Evolutionary conservation across 805 yeast genomes (phyloP).

Genomic region (Lipomyces kockii): DNA sequence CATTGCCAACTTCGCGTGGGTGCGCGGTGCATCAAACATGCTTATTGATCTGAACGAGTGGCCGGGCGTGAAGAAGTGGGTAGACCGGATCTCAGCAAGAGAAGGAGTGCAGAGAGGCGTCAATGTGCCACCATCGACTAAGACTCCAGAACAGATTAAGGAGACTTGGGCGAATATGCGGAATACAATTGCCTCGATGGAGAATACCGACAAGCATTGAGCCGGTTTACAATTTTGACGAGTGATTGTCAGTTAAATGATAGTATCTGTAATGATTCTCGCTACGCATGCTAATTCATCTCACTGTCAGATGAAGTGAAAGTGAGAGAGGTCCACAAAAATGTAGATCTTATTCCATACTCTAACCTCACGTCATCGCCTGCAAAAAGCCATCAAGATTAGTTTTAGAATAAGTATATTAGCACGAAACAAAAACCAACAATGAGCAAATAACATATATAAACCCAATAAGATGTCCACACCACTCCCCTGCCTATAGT

Average conservation of each 20-base stretch:
- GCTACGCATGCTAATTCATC: no score
- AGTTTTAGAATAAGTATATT: neutral
- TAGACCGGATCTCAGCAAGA: conserved; percentile 85
- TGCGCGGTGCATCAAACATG: conserved; percentile 13
- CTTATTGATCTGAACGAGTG: conserved; percentile 41
- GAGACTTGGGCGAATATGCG: neutral
- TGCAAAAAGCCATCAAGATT: neutral
- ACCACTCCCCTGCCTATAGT: neutral
- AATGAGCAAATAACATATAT: neutral
- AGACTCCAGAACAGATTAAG: neutral
- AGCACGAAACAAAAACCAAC: conserved; percentile 1
- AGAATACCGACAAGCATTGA: conserved; percentile 15
- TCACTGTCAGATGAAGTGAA: no score
- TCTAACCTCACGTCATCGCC: no score
- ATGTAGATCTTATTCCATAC: no score
- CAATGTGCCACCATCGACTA: conserved; percentile 33
- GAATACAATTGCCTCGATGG: conserved; percentile 5
- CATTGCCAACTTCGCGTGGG: conserved; percentile 26
- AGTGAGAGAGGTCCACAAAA: no score
- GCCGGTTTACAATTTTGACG: neutral
- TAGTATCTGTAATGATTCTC: no score
- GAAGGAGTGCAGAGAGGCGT: conserved; percentile 62
- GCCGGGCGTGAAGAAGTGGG: conserved; percentile 84
- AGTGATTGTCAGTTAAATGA: no score
- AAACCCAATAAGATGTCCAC: neutral